Evolutionary conservation across 176 grass and related monocot genomes (phyloP), one percentile per base, ranked within the genome.

Genomic region (Ananas comosus): DNA sequence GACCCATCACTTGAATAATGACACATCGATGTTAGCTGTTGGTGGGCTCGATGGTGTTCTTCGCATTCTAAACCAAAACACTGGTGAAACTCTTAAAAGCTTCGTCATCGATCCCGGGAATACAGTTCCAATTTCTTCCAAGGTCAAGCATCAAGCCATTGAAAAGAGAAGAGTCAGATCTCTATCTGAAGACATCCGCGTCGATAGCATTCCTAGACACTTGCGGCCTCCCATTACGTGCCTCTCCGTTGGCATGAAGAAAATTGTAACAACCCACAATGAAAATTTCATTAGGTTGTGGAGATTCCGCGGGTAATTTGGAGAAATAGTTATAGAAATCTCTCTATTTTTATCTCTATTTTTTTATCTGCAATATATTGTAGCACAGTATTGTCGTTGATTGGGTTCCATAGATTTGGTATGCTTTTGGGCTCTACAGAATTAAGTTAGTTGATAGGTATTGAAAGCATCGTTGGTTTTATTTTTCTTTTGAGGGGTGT

Each of bases 21-120:
- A 92, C 63, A 81, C 28, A 10, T 73, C 82, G 10, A 82, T 42
- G 0, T 74, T 97, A 63, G 93, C 69, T 14, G 51, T 87, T 57
- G 89, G 93, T 33, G 89, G 93, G 49, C 81, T 97, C 1, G 93
- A 92, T 10, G 89, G 93, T 10, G 78, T 97, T 16, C 89, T 97
- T 64, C 93, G 86, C 21, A 71, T 97, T 48, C 63, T 97, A 68
- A 77, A 81, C 58, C 89, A 92, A 80, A 90, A 52, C 53, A 92
- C 79, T 0, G 93, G 93, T 33, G 77, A 85, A 10, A 85, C 58
- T 65, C 58, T 90, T 66, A 72, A 76, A 12, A 80, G 84, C 18
- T 77, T 85, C 68, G 52, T 89, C 0, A 24, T 81, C 65, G 69
- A 92, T 21, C 47, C 61, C 4, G 69, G 70, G n/a, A 68, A 50